Evolutionary conservation across 805 yeast genomes (phyloP).

Genomic region (Candida pseudofarinosa): DNA sequence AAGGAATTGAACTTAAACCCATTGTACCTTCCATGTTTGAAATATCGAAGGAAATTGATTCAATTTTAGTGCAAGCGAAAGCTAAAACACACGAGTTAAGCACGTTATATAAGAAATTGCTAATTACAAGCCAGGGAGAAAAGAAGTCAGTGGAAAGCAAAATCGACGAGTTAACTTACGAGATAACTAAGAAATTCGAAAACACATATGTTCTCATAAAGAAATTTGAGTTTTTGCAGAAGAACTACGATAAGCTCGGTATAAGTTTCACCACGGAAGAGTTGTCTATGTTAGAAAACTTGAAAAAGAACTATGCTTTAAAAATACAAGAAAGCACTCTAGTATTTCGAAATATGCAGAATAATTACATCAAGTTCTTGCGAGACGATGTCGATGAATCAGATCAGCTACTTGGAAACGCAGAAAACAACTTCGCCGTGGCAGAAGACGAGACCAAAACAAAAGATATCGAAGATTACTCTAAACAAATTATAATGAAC

Average conservation of each 20-base stretch:
- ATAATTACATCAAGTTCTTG: slow-evolving; percentile 79
- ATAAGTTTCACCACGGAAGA: slow-evolving; percentile 44
- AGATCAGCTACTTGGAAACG: slow-evolving; percentile 16
- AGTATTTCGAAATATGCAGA: slow-evolving; percentile 80
- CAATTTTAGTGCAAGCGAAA: slow-evolving; percentile 49
- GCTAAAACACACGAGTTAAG: slow-evolving; percentile 56
- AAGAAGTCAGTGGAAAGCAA: slow-evolving; percentile 68
- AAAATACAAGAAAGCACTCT: slow-evolving; percentile 77
- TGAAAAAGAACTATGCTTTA: slow-evolving; percentile 79
- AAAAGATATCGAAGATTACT: slow-evolving; percentile 35
- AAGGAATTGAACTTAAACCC: slow-evolving; percentile 54
- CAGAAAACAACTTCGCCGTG: slow-evolving; percentile 5
- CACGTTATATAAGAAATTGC: slow-evolving; percentile 70
- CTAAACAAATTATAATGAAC: slow-evolving; percentile 28
- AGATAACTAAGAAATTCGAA: slow-evolving; percentile 74
- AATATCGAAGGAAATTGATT: slow-evolving; percentile 68
- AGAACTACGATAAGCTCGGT: slow-evolving; percentile 39
- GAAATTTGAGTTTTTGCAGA: slow-evolving; percentile 45
- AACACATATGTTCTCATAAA: slow-evolving; percentile 73
- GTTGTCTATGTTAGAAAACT: slow-evolving; percentile 65
- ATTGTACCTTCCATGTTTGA: slow-evolving; percentile 80
- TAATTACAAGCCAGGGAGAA: slow-evolving; percentile 86
- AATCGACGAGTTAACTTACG: slow-evolving; percentile 73
- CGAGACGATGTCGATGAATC: slow-evolving; percentile 71
- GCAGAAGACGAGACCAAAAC: slow-evolving; percentile 29